Percentiles rank a stretch among this genome's conserved stretches.
Conservation (phyloP, 805 yeast species). For the Candida boleticola region DNA sequence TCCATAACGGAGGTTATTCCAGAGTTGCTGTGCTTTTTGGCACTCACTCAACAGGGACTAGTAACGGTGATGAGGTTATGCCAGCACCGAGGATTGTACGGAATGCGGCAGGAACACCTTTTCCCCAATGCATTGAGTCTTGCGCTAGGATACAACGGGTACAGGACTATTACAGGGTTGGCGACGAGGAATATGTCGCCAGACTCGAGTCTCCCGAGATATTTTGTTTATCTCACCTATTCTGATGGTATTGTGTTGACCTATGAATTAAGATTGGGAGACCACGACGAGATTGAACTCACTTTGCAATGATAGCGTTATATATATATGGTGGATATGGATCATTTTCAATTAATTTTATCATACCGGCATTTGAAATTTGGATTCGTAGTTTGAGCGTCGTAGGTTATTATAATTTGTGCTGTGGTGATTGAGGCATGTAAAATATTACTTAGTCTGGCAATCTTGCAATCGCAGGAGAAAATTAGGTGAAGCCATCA, state of each 20-base stretch:
- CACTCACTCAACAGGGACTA: conserved; percentile 37
- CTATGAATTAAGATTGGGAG: conserved; percentile 15
- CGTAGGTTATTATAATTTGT: too few species aligned
- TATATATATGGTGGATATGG: too few species aligned
- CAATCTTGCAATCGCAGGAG: too few species aligned
- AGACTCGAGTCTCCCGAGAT: conserved; percentile 19
- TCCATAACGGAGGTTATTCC: conserved; percentile 35
- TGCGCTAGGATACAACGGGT: conserved; percentile 24
- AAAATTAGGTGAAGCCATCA: too few species aligned
- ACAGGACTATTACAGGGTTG: conserved; percentile 34
- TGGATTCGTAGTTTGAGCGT: too few species aligned
- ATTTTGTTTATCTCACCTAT: conserved; percentile 29
- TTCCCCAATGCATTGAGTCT: conserved; percentile 35
- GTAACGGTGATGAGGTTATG: conserved; percentile 37
- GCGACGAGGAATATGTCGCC: conserved; percentile 24
- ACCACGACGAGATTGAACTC: conserved; percentile 3
- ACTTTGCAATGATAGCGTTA: background rate
- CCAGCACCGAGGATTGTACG: conserved; percentile 33
- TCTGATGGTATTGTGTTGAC: conserved; percentile 30
- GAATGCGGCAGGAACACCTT: conserved; percentile 43
- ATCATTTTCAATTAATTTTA: too few species aligned
- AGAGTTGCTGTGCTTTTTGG: conserved; percentile 32
- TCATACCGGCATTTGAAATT: too few species aligned
- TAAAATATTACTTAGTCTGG: too few species aligned
- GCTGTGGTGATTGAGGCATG: too few species aligned